These are phyloP conservation scores for Vicia villosa DNA, from an alignment of 306 rosid species.

Conservation along the genomic window DNA sequence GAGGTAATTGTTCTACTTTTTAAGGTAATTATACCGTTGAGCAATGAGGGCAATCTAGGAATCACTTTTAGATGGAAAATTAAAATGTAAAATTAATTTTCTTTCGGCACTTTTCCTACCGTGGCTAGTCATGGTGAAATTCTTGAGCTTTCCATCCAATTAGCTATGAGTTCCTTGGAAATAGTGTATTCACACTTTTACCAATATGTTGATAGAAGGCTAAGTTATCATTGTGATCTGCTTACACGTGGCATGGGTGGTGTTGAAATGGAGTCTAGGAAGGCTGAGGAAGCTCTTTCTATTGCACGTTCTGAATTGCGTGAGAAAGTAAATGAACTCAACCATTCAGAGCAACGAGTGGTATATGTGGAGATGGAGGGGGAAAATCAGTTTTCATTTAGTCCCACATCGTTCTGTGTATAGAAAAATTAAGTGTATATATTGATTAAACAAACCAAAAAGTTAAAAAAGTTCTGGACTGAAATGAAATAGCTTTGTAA, in stretches of 20 bases:
- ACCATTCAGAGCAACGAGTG: slow-evolving; percentile 82
- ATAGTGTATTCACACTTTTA: slow-evolving; percentile 96
- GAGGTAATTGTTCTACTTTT: slow-evolving; percentile 8
- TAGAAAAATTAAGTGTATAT: too few species aligned
- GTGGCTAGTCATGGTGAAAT: slow-evolving; percentile 89
- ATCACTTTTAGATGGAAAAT: not conserved
- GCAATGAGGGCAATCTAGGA: slow-evolving; percentile 5
- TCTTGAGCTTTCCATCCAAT: slow-evolving; percentile 91
- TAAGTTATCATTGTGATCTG: slow-evolving; percentile 93
- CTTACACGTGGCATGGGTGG: slow-evolving; percentile 99
- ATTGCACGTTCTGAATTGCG: slow-evolving; percentile 57
- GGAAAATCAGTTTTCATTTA: too few species aligned
- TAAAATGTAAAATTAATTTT: slow-evolving; percentile 35
- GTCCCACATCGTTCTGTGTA: too few species aligned
- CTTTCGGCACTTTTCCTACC: slow-evolving; percentile 78
- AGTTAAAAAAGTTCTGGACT: too few species aligned
- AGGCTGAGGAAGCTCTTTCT: slow-evolving; percentile 68
- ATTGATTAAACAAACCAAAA: too few species aligned
- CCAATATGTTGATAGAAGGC: slow-evolving; percentile 86
- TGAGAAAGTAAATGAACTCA: slow-evolving; percentile 68
- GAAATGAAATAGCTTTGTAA: too few species aligned
- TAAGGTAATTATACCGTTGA: not conserved
- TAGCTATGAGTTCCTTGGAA: slow-evolving; percentile 88
- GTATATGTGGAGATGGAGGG: too few species aligned
- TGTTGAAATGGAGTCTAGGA: slow-evolving; percentile 98